Evolutionary conservation across 108 stramenopile genomes (phyloP), one percentile per base, ranked within the genome.

Genomic region (Cyclotella atomus): DNA sequence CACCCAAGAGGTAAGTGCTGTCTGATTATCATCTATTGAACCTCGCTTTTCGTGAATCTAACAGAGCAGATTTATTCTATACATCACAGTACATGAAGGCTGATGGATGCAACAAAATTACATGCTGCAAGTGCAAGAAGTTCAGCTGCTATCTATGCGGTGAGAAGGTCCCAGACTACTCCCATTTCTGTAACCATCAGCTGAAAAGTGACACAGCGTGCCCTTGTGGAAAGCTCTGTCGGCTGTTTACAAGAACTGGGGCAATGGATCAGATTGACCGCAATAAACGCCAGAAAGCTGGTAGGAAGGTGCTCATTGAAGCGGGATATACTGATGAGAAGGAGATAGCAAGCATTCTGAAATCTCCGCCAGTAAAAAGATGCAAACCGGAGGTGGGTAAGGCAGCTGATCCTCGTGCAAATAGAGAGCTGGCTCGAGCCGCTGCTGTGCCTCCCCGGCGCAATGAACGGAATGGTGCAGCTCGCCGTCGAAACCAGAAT

Each of bases 61-160:
- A 49, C n/a, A 49, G 3, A 49, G n/a, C 19, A n/a, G 4, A n/a
- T 49, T 17, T 49, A 49, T n/a, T n/a, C 19, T 55, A 30, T 21
- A 17, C n/a, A 49, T n/a, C 52, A 52, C n/a, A 71, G 19, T 71
- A 46, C 44, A 47, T 60, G 44, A 71, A 60, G 41, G 30, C 52
- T 47, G 70, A 71, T 14, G 70, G 70, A 0, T 71, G 70, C 17
- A 71, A 71, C 46, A 71, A 71, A 29, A 71, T 71, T 30, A 29
- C 5, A 32, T 71, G 70, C 38, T 41, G 9, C 61, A 63, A 36
- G 49, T 64, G 71, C 46, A 35, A 27, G 47, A n/a, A 14, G 0
- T n/a, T 36, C 12, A 52, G 46, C 23, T 73, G 61, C n/a, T 73
- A 73, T 38, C 49, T 72, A 0, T 72, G 71, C 24, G 71, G 60